phyloP scores from a whole-genome alignment of 1,284 basidiomycete species.

The Pisolithus thermaeus region DNA sequence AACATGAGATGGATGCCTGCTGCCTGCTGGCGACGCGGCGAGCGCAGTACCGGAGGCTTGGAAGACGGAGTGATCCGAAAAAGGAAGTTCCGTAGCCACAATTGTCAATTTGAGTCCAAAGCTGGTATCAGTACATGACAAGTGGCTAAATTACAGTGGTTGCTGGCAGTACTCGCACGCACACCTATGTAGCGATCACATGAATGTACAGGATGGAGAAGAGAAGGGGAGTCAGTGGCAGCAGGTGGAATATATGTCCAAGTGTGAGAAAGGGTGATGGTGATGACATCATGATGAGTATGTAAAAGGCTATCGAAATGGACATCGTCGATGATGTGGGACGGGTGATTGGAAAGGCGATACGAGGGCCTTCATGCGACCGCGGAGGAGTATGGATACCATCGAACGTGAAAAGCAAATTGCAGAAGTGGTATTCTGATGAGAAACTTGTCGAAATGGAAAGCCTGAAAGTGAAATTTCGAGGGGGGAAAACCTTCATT shows the following conservation, averaged over 20 bases:
- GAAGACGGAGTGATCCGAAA: conserved; percentile 3
- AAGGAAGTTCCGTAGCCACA: conserved; percentile 5
- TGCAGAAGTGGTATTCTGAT: not conserved
- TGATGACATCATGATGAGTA: conserved; percentile 1
- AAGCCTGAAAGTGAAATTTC: not conserved
- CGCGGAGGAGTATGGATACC: not conserved
- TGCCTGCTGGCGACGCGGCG: not conserved
- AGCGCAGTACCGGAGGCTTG: not conserved
- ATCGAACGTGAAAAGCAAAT: not conserved
- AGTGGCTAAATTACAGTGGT: not conserved
- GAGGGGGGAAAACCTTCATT: not conserved
- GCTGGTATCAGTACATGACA: not conserved
- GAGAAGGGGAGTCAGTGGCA: not conserved
- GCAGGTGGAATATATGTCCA: not conserved
- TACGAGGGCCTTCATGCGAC: not conserved
- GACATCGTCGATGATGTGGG: not conserved
- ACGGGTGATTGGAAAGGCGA: not conserved
- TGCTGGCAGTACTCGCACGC: no score
- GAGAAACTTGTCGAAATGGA: not conserved
- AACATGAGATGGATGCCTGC: conserved; percentile 18
- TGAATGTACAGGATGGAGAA: not conserved
- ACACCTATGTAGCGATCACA: no score
- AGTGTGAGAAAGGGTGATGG: not conserved
- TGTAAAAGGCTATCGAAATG: not conserved
- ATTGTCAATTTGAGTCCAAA: not conserved